Evolutionary conservation across 23 red algal genomes (phyloP), one percentile per base, ranked within the genome.

Genomic region (Gracilaria caudata): DNA sequence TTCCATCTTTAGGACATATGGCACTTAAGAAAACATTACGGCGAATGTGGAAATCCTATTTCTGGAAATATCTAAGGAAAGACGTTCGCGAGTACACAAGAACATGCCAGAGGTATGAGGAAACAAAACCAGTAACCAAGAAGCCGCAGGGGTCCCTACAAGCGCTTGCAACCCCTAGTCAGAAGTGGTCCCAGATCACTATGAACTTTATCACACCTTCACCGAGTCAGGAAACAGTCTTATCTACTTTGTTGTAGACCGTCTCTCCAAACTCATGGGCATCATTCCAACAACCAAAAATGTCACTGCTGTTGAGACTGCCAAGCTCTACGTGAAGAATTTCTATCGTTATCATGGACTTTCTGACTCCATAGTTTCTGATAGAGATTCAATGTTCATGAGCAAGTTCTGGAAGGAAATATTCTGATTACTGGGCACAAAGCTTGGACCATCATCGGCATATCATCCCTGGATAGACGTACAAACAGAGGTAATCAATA

Each of bases 131-230:
- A 34, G 3, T 24, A 25, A 78, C 74, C 4, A 25, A 38, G 6
- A 56, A 34, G 30, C 74, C 74, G 13, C 59, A 64, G 7, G n/a
- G 28, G n/a, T 32, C 8, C n/a, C 59, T 85, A 39, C 34, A 85
- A 68, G 58, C 59, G 11, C 6, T 85, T 0, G 57, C 29, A 9
- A 49, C 81, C 1, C 81, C 81, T 0, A 35, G 34, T n/a, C n/a
- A n/a, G n/a, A n/a, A n/a, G n/a, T n/a, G n/a, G n/a, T n/a, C n/a
- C n/a, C n/a, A n/a, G n/a, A n/a, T n/a, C n/a, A n/a, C n/a, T 51
- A 87, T 87, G 64, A 64, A 77, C 64, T 87, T 87, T 35, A 76
- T 77, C 33, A 87, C 64, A 73, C 83, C 36, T 20, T 45, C 57
- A 56, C 68, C 13, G 11, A 89, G 51, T 36, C 30, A 24, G 51